Evolutionary conservation across 257 asterid genomes (phyloP), one percentile per base, ranked within the genome.

Genomic region (Primulina huaijiensis): DNA sequence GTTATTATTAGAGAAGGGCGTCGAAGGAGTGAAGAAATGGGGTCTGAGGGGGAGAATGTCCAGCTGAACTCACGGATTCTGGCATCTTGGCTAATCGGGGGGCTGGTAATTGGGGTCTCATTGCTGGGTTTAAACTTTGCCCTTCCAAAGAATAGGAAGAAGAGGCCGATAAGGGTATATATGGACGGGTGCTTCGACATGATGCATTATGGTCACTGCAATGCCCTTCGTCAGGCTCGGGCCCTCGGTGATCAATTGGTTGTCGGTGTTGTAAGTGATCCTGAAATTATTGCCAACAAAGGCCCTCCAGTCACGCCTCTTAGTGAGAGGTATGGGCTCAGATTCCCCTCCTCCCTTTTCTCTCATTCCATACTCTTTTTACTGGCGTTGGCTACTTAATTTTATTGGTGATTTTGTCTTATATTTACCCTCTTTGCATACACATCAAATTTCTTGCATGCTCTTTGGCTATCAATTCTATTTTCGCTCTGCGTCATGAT

Each of bases 161-260:
- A 89, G 85, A 80, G 89, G 70, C 92, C 92, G 8, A 83, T 93
- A 64, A 84, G 97, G 92, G 99, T 93, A 30, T 90, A 93, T 60
- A 93, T 93, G 99, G 97, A 90, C 71, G 97, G 99, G 25, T 90
- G 97, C 76, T 93, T 93, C 76, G 97, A 93, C 71, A 89, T 93
- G 99, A 93, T 93, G 99, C 99, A 93, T 79, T 93, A 94, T 74
- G 99, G 99, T 25, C 99, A 94, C 76, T 92, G 97, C 75, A 94
- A 94, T 74, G 99, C 99, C 62, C 95, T 94, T 68, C 97, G 99
- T 55, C 99, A 93, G 79, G 99, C 99, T 71, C 86, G 99, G 37
- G 91, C 99, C 61, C 92, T 93, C 5, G 96, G 97, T 25, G 97
- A 90, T 79, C 97, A 93, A 78, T 85, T 91, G 81, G 94, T 93